Evolutionary conservation across 306 rosid species (phyloP), one percentile per base, ranked within the genome.

Genomic region (Canavalia gladiata): DNA sequence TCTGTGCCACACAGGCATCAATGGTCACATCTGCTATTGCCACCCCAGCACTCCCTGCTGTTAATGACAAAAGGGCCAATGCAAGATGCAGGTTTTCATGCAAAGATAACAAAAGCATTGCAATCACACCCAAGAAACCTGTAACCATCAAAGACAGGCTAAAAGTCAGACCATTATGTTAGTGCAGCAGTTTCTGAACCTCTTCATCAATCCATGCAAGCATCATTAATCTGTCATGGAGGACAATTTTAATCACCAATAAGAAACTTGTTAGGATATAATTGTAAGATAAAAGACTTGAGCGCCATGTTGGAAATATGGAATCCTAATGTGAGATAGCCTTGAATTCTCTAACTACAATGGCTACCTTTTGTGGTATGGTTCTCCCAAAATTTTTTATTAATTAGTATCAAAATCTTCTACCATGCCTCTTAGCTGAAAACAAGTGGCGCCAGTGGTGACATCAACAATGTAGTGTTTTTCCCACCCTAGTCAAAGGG

Each of bases 1-100:
- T 93, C 81, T 93, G 99, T 51, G 99, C 99, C 72, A 91, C 96
- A 72, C 99, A 95, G 12, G 99, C 99, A 83, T 93, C 99, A 73
- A 95, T 95, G 46, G 99, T 95, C 71, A 95, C 99, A 59, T 95
- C 99, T 34, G 99, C 97, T 82, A 80, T 86, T 52, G 98, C 98
- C 73, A 77, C 95, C 54, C 96, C 97, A 39, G 94, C 93, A 84
- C 98, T 95, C 60, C 90, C 94, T 5, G 86, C 89, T 63, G 98
- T 93, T 73, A 95, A 82, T 68, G 91, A 59, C 85, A 91, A 56
- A 47, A 95, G 37, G 46, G 99, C 99, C 42, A 93, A 83, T 69
- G 87, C 89, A 35, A 95, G 87, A 80, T 90, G 99, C 81, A 95
- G 84, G 69, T 90, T 87, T 68, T 87, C 83, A 34, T 90, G 94